Conservation (phyloP, 352 stramenopile species). For the Globisporangium lucens region DNA sequence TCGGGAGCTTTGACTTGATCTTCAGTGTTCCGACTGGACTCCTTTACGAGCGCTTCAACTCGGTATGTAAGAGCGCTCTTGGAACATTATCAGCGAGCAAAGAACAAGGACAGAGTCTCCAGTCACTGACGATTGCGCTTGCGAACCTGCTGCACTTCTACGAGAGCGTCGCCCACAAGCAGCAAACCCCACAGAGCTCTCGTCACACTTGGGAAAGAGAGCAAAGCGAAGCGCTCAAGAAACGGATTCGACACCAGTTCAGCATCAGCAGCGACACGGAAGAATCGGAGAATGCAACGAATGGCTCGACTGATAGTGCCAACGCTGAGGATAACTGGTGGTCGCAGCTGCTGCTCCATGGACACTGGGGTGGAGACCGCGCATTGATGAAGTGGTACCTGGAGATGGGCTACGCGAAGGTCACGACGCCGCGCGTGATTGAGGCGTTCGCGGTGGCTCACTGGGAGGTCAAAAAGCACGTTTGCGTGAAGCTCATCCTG, state of each 20-base stretch:
- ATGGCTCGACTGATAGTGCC: conserved; percentile 1
- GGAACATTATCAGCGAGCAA: not conserved
- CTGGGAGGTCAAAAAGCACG: conserved; percentile 31
- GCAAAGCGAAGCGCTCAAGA: conserved; percentile 29
- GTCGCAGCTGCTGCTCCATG: conserved; percentile 41
- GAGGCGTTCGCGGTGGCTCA: conserved; percentile 39
- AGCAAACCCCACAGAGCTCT: conserved; percentile 4
- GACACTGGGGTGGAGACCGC: conserved; percentile 35
- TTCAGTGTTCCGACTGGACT: conserved; percentile 25
- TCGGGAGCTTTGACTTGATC: conserved; percentile 10
- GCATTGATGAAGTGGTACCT: conserved; percentile 56
- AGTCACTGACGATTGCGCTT: conserved; percentile 34
- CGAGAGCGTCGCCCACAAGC: conserved; percentile 4
- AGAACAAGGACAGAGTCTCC: conserved; percentile 8
- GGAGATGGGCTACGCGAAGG: conserved; percentile 37
- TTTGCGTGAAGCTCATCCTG: conserved; percentile 49
- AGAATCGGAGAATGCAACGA: not conserved
- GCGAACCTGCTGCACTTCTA: conserved; percentile 34
- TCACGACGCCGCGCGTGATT: conserved; percentile 24
- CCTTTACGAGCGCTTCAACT: conserved; percentile 28
- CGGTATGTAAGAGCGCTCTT: conserved; percentile 11
- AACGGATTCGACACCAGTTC: conserved; percentile 40
- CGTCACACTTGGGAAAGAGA: conserved; percentile 35
- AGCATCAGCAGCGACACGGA: conserved; percentile 3
- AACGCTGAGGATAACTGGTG: conserved; percentile 22